Conservation (phyloP, 768 basidiomycete species). For the Tulasnella sp. region DNA sequence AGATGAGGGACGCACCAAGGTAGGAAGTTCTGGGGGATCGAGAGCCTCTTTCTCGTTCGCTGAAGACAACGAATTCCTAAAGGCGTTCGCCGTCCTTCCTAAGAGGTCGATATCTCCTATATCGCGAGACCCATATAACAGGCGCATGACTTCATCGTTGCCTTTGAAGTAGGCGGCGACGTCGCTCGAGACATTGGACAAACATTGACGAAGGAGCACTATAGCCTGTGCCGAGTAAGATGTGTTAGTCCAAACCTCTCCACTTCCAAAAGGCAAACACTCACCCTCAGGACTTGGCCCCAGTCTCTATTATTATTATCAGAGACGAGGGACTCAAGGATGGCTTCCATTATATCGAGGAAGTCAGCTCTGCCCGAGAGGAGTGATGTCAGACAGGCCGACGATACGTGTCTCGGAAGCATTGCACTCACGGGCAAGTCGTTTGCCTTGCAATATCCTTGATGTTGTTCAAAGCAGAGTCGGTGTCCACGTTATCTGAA, state of each 20-base stretch:
- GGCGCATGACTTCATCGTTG: constrained; percentile 5
- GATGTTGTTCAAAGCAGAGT: constrained; percentile 23
- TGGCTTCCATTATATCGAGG: constrained; percentile 30
- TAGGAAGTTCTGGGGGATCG: neutral
- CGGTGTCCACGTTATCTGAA: constrained; percentile 8
- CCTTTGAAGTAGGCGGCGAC: constrained; percentile 29
- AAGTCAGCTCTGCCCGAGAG: constrained; percentile 14
- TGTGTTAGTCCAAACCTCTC: neutral
- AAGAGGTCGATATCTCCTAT: constrained; percentile 15
- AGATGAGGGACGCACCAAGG: neutral
- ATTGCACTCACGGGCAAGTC: constrained; percentile 25
- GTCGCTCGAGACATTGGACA: constrained; percentile 27
- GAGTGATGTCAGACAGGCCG: neutral
- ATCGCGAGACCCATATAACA: constrained; percentile 17
- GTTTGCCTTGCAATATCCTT: constrained; percentile 28
- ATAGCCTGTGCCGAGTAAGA: constrained; percentile 14
- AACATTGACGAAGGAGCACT: constrained; percentile 27
- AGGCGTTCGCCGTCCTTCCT: neutral
- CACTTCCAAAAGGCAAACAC: neutral
- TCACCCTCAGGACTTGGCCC: constrained; percentile 28
- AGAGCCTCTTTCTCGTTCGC: neutral
- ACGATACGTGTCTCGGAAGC: neutral
- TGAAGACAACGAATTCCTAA: neutral
- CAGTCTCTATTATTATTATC: constrained; percentile 18
- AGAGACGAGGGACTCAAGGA: constrained; percentile 26